phyloP scores from a whole-genome alignment of 2,329 filamentous ascomycete genomes.

The Pseudogymnoascus sp. region DNA sequence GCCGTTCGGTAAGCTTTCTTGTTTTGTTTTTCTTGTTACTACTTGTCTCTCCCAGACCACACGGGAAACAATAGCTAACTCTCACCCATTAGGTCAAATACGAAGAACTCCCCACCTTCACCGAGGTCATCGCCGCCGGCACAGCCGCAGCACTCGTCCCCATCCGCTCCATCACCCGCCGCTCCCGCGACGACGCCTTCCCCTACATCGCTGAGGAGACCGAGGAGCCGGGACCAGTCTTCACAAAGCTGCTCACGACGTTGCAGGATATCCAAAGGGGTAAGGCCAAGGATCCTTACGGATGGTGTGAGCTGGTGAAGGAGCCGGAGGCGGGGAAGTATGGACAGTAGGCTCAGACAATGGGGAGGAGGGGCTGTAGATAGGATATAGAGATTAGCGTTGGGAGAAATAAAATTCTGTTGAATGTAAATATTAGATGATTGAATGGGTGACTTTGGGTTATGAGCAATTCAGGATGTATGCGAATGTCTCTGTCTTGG shows the following conservation, averaged over 20 bases:
- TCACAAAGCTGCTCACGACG: conserved; percentile 61
- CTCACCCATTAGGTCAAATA: conserved; percentile 51
- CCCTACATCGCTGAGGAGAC: conserved; percentile 46
- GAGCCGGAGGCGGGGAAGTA: conserved; percentile 24
- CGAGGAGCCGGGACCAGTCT: conserved; percentile 66
- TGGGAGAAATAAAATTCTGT: not conserved
- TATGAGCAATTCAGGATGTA: not conserved
- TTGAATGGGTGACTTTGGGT: not conserved
- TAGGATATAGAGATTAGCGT: not conserved
- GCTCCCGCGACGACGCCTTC: conserved; percentile 41
- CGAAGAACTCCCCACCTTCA: conserved; percentile 49
- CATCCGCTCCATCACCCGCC: conserved; percentile 80
- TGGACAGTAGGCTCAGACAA: not conserved
- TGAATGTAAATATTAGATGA: not conserved
- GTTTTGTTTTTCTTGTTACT: not conserved
- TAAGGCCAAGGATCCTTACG: conserved; percentile 56
- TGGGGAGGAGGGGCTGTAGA: not conserved
- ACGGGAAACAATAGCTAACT: not conserved
- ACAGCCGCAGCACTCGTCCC: conserved; percentile 88
- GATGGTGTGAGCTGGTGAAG: conserved; percentile 27
- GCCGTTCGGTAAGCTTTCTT: conserved; percentile 47
- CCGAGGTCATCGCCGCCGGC: conserved; percentile 82
- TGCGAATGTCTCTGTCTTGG: not conserved
- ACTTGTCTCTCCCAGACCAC: not conserved
- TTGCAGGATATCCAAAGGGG: conserved; percentile 83